phyloP scores from a whole-genome alignment of 2,329 filamentous ascomycete species.

The Monilinia polystroma region DNA sequence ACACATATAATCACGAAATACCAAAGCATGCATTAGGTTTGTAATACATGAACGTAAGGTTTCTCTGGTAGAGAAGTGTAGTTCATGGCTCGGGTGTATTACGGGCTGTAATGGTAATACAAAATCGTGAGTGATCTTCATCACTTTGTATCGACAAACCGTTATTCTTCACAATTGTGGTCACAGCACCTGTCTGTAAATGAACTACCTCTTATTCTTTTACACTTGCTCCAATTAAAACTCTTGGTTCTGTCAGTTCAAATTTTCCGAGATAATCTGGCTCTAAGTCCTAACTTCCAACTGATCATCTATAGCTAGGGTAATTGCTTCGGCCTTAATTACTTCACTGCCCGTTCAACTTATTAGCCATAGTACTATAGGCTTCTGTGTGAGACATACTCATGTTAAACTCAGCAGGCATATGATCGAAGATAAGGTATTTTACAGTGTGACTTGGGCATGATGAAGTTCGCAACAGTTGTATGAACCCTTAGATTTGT shows the following conservation, averaged over 20 bases:
- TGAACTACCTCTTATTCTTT: background rate
- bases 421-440: conserved; percentile 3
- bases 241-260: background rate
- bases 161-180: background rate
- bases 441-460: background rate
- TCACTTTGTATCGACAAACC: background rate
- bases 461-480: background rate
- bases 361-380: background rate
- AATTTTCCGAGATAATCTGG: background rate
- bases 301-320: background rate
- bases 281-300: background rate
- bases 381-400: background rate
- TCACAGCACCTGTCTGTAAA: background rate
- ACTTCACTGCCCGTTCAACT: background rate
- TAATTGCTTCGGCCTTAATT: background rate
- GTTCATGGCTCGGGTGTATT: background rate
- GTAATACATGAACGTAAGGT: background rate
- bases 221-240: background rate
- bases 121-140: background rate
- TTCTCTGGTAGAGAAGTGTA: background rate
- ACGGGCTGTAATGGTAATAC: background rate
- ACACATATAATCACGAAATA: background rate
- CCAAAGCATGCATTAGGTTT: background rate
- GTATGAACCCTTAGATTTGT: background rate
- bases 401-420: background rate